Conservation (phyloP, 2,329 filamentous ascomycete species). For the Microsporum canis region DNA sequence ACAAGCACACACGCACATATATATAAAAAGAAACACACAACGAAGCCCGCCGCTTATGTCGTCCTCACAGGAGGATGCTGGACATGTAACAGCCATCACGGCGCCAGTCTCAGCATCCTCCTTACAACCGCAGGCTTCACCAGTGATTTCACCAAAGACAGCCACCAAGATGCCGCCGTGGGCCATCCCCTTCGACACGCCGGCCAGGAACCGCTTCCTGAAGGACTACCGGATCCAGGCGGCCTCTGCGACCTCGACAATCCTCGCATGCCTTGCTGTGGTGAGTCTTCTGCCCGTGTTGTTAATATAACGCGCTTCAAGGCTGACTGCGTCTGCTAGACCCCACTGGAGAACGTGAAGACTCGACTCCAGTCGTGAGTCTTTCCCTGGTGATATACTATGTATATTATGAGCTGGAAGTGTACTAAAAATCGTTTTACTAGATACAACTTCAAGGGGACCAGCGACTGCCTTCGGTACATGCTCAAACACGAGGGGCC, state of each 20-base stretch:
- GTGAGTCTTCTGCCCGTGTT: slow-evolving; percentile 25
- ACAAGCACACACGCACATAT: too few species aligned
- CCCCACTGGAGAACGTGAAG: slow-evolving; percentile 39
- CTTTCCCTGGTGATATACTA: neutral
- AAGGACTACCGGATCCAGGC: slow-evolving; percentile 39
- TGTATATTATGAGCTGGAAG: neutral
- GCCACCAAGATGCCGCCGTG: slow-evolving; percentile 23
- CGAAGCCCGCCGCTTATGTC: slow-evolving; percentile 10
- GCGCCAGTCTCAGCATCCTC: slow-evolving; percentile 15
- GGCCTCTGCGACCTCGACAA: slow-evolving; percentile 34
- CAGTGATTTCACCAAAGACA: slow-evolving; percentile 14
- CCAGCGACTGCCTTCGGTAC: slow-evolving; percentile 34
- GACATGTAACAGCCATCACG: slow-evolving; percentile 24
- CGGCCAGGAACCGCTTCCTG: slow-evolving; percentile 33
- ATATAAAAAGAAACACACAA: too few species aligned
- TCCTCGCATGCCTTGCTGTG: slow-evolving; percentile 36
- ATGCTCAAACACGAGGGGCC: slow-evolving; percentile 38
- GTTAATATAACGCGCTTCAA: neutral
- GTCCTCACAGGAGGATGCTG: slow-evolving; percentile 18
- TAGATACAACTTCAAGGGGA: slow-evolving; percentile 36
- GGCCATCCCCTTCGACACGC: slow-evolving; percentile 29
- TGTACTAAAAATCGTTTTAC: neutral
- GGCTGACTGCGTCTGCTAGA: slow-evolving; percentile 21
- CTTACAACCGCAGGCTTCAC: slow-evolving; percentile 24
- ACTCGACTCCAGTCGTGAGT: slow-evolving; percentile 41